phyloP scores from a whole-genome alignment of 768 basidiomycete species.

The Kondoa malvinella region DNA sequence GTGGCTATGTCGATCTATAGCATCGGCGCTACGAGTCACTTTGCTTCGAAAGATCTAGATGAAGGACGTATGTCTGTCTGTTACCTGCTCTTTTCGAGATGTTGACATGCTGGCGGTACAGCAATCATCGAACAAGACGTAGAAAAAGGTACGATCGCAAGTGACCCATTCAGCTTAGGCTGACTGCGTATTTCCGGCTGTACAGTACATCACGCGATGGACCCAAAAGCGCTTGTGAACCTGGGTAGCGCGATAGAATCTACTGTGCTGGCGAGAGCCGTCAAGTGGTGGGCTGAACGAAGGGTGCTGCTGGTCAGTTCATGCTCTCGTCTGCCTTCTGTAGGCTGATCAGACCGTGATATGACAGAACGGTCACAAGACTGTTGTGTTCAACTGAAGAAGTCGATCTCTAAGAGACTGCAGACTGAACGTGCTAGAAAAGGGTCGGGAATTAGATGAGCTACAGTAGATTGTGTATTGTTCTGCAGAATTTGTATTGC shows the following conservation, averaged over 20 bases:
- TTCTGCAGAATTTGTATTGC: no score
- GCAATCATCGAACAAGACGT: constrained; percentile 11
- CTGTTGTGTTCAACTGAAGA: constrained; percentile 5
- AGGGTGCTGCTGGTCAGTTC: background rate
- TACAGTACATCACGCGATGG: background rate
- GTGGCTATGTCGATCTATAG: background rate
- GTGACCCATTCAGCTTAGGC: background rate
- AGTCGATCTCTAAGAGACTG: no score
- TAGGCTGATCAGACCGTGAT: background rate
- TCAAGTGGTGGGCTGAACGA: constrained; percentile 8
- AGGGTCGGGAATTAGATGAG: no score
- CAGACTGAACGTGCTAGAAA: no score
- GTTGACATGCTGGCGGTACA: background rate
- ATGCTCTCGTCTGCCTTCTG: background rate
- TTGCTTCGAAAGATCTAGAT: background rate
- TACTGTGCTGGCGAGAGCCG: background rate
- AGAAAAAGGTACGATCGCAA: background rate
- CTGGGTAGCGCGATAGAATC: background rate
- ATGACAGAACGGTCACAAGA: constrained; percentile 7
- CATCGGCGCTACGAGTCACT: constrained; percentile 7
- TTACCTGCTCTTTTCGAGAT: background rate
- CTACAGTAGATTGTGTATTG: no score
- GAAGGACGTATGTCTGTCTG: background rate
- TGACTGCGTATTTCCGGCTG: background rate
- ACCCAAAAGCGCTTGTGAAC: background rate